phyloP scores from a whole-genome alignment of 2,329 filamentous ascomycete species.

The Remersonia thermophila region DNA sequence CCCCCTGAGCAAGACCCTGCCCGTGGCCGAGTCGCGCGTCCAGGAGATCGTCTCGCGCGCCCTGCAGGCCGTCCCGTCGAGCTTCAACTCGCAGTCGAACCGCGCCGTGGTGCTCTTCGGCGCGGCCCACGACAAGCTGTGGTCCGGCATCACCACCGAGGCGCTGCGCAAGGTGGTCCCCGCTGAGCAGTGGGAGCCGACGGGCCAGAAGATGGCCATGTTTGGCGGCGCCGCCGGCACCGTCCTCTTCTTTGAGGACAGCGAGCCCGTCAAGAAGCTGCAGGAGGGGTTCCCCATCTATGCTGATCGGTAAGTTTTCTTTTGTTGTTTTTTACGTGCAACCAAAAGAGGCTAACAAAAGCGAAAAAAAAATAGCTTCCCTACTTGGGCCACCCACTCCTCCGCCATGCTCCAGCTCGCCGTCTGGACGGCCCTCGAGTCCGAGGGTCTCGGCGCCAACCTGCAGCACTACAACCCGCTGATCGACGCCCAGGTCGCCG shows the following conservation, averaged over 20 bases:
- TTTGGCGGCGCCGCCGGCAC: conserved; percentile 69
- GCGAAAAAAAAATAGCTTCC: conserved; percentile 51
- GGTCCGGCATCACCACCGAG: conserved; percentile 54
- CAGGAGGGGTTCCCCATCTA: conserved; percentile 60
- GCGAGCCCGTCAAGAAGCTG: conserved; percentile 49
- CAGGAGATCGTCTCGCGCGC: conserved; percentile 52
- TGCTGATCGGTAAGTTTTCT: conserved; percentile 41
- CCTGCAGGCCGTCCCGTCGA: conserved; percentile 58
- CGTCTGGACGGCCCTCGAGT: conserved; percentile 70
- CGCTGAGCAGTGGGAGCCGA: conserved; percentile 47
- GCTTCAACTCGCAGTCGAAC: conserved; percentile 83
- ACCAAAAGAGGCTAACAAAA: background rate
- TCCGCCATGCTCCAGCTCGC: conserved; percentile 72
- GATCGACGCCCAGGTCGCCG: conserved; percentile 58
- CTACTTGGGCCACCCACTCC: conserved; percentile 62
- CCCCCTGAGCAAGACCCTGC: conserved; percentile 47
- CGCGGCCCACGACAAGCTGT: conserved; percentile 76
- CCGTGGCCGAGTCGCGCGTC: conserved; percentile 46
- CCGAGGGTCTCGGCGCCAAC: conserved; percentile 76
- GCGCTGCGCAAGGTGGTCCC: conserved; percentile 58
- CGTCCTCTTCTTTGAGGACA: conserved; percentile 80
- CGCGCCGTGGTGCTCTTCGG: conserved; percentile 68
- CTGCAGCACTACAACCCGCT: conserved; percentile 90
- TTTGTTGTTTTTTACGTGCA: too few species aligned
- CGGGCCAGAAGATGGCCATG: conserved; percentile 28